A percentile compares a stretch with the other conserved stretches of the same genome.
phyloP scores from a whole-genome alignment of 306 rosid species.

The Cicer judaicum region DNA sequence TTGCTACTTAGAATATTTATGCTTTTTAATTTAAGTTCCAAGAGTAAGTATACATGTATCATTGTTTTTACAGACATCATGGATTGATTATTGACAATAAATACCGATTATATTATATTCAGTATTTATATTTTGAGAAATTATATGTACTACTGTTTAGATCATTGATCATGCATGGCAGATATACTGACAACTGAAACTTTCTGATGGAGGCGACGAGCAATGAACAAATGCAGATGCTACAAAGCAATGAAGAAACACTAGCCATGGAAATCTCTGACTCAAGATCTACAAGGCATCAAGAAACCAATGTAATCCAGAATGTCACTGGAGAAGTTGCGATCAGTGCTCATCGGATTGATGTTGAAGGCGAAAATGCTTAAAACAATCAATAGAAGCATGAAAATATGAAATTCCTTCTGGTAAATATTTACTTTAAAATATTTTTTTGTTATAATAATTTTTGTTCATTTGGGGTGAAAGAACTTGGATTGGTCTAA shows the following conservation, averaged over 20 bases:
- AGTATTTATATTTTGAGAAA: neutral
- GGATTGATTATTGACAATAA: constrained; percentile 19
- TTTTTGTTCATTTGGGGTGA: neutral
- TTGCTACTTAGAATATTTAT: constrained; percentile 12
- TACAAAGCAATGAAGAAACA: constrained; percentile 50
- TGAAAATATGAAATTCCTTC: constrained; percentile 23
- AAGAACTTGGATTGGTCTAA: constrained; percentile 9
- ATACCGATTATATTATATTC: constrained; percentile 10
- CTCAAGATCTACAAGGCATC: constrained; percentile 40
- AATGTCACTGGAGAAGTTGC: constrained; percentile 48
- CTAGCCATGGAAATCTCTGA: constrained; percentile 40
- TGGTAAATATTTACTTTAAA: constrained; percentile 30
- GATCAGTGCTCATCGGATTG: constrained; percentile 36
- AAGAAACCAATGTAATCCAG: constrained; percentile 43
- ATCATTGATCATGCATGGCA: constrained; percentile 32
- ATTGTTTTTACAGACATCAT: neutral
- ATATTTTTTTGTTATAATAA: neutral
- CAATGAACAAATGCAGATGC: constrained; percentile 49
- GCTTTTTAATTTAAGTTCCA: constrained; percentile 12
- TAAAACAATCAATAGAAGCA: constrained; percentile 32
- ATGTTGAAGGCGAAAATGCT: constrained; percentile 45
- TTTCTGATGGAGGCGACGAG: constrained; percentile 44
- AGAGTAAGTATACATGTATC: neutral
- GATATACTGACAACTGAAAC: constrained; percentile 38
- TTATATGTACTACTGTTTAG: constrained; percentile 1